These are phyloP conservation scores for Hypoxylon trugodes DNA, from an alignment of 495 filamentous ascomycete species.

Conservation along the genomic window DNA sequence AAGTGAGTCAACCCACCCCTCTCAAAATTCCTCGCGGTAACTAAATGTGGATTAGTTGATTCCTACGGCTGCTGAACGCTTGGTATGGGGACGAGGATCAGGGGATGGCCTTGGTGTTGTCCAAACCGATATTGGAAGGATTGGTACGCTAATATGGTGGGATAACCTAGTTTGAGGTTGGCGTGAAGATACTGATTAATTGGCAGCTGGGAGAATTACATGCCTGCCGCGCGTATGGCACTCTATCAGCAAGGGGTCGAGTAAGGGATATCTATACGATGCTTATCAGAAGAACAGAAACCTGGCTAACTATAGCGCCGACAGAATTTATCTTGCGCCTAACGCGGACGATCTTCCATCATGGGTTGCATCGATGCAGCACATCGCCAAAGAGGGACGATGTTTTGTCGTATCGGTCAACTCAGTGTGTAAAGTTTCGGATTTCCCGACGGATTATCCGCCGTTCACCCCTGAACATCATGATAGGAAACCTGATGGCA, in stretches of 20 bases:
- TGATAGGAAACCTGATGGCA: conserved; percentile 49
- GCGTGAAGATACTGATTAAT: not conserved
- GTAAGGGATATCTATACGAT: conserved; percentile 38
- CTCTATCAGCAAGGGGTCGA: conserved; percentile 55
- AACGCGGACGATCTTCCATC: conserved; percentile 53
- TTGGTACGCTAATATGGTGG: conserved; percentile 55
- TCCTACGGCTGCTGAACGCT: conserved; percentile 50
- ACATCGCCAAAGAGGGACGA: conserved; percentile 55
- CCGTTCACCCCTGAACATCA: conserved; percentile 51
- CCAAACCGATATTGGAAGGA: conserved; percentile 51
- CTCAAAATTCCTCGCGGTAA: not conserved
- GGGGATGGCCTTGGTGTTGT: conserved; percentile 52
- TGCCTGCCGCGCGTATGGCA: conserved; percentile 53
- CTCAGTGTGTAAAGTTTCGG: conserved; percentile 51
- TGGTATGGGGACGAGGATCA: conserved; percentile 54
- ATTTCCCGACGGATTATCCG: conserved; percentile 54
- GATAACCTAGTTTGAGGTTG: not conserved
- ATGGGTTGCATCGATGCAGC: conserved; percentile 55
- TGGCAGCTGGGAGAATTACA: conserved; percentile 55
- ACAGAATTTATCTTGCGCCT: conserved; percentile 52
- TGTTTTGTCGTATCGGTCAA: conserved; percentile 55
- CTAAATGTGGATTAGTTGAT: conserved; percentile 45
- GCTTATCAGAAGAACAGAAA: not conserved
- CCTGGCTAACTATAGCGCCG: conserved; percentile 1
- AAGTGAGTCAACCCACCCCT: conserved; percentile 34